phyloP scores from a whole-genome alignment of 257 asterid species.

The Scutellaria barbata region DNA sequence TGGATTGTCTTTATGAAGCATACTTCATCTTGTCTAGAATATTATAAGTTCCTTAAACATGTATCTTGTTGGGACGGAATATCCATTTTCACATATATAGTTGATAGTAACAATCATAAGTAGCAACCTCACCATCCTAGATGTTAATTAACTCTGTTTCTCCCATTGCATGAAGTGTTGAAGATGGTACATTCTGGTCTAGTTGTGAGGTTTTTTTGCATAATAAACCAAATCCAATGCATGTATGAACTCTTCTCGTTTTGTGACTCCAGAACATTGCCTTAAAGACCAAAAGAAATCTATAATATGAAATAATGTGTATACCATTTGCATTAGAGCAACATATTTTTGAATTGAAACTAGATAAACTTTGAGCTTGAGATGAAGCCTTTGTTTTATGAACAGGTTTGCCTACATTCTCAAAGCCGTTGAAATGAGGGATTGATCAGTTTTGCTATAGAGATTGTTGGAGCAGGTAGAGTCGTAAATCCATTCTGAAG shows the following conservation, averaged over 20 bases:
- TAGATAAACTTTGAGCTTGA: neutral
- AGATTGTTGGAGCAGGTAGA: neutral
- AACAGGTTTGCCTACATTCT: neutral
- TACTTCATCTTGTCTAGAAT: neutral
- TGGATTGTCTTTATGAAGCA: neutral
- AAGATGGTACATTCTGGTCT: neutral
- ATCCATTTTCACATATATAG: too few relatives aligned
- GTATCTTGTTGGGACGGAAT: neutral
- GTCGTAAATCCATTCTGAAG: neutral
- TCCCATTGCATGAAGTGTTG: neutral
- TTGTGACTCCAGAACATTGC: neutral
- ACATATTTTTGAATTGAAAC: neutral
- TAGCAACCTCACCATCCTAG: neutral
- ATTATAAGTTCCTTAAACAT: neutral
- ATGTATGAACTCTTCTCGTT: neutral
- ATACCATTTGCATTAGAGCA: neutral
- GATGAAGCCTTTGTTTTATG: neutral
- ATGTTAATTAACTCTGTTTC: neutral
- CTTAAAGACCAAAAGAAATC: too few relatives aligned
- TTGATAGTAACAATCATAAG: neutral
- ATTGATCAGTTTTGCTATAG: neutral
- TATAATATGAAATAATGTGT: neutral
- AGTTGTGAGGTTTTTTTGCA: neutral
- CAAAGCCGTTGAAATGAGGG: neutral
- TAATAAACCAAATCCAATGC: neutral